Evolutionary conservation across 768 basidiomycete species (phyloP).

Genomic region (Calocera cornea): DNA sequence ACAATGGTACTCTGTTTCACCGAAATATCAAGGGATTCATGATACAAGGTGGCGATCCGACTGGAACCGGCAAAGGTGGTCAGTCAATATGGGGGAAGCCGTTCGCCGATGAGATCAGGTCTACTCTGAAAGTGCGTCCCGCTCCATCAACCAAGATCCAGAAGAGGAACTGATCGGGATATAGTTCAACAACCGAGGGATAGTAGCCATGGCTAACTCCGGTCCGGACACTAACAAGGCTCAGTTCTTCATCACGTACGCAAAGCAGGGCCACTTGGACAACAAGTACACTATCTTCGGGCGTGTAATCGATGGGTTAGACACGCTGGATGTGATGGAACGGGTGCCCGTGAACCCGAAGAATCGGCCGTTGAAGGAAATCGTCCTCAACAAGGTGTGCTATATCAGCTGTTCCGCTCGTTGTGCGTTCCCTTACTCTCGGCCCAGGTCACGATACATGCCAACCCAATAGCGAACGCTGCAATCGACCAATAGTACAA

Average conservation of each 20-base stretch:
- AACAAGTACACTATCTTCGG: conserved; percentile 85
- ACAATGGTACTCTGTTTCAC: conserved; percentile 76
- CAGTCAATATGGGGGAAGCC: conserved; percentile 93
- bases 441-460: conserved; percentile 55
- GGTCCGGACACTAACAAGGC: conserved; percentile 88
- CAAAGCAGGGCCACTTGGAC: conserved; percentile 88
- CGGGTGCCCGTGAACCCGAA: conserved; percentile 80
- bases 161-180: conserved; percentile 16
- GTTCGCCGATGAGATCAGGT: conserved; percentile 82
- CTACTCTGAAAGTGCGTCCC: conserved; percentile 77
- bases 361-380: conserved; percentile 73
- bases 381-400: conserved; percentile 67
- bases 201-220: conserved; percentile 97
- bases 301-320: conserved; percentile 90
- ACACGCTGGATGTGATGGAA: conserved; percentile 91
- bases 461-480: conserved; percentile 88
- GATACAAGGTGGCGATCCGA: conserved; percentile 83
- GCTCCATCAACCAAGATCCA: too few relatives aligned
- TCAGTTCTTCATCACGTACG: conserved; percentile 57
- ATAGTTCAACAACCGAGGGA: conserved; percentile 88
- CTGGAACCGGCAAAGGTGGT: conserved; percentile 86
- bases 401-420: conserved; percentile 7
- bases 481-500: conserved; percentile 22
- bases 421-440: neutral
- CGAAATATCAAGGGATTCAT: conserved; percentile 92